phyloP scores from a whole-genome alignment of 306 rosid species.

The cucumber (Cucumis sativus) region DNA sequence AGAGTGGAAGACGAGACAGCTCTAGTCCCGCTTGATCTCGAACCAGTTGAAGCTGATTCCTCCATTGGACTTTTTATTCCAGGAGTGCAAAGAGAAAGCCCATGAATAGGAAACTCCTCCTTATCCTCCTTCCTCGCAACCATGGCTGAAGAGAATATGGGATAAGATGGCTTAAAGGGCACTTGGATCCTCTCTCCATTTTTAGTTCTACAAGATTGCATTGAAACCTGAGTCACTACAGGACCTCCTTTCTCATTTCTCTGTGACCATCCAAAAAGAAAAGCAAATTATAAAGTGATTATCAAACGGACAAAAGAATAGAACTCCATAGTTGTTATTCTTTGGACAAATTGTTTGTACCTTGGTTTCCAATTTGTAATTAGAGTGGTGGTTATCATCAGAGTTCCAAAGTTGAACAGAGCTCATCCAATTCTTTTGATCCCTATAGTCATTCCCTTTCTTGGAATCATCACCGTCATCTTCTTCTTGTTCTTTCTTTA shows the following conservation, averaged over 20 bases:
- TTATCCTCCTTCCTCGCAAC: conserved; percentile 48
- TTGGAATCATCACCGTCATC: conserved; percentile 12
- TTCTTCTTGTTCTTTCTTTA: conserved; percentile 50
- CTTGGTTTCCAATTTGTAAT: conserved; percentile 40
- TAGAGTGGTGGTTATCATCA: background rate
- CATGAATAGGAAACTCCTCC: conserved; percentile 43
- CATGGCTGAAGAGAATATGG: conserved; percentile 28
- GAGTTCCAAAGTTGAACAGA: conserved; percentile 93
- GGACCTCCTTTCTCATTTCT: conserved; percentile 34
- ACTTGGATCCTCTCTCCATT: conserved; percentile 35
- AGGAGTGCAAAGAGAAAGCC: conserved; percentile 57
- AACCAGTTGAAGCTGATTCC: conserved; percentile 52
- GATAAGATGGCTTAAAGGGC: conserved; percentile 46
- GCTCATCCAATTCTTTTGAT: conserved; percentile 95
- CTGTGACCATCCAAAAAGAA: conserved; percentile 20
- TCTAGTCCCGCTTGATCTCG: conserved; percentile 39
- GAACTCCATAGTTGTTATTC: background rate
- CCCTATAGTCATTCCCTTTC: conserved; percentile 45
- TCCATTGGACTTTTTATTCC: conserved; percentile 45
- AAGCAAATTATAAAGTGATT: background rate
- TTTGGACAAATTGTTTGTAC: conserved; percentile 17
- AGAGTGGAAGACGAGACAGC: conserved; percentile 44
- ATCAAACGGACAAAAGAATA: background rate
- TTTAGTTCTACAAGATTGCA: conserved; percentile 36
- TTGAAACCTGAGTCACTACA: conserved; percentile 28